phyloP scores from a whole-genome alignment of 2,329 filamentous ascomycete genomes.

The Cryphonectria nitschkei region DNA sequence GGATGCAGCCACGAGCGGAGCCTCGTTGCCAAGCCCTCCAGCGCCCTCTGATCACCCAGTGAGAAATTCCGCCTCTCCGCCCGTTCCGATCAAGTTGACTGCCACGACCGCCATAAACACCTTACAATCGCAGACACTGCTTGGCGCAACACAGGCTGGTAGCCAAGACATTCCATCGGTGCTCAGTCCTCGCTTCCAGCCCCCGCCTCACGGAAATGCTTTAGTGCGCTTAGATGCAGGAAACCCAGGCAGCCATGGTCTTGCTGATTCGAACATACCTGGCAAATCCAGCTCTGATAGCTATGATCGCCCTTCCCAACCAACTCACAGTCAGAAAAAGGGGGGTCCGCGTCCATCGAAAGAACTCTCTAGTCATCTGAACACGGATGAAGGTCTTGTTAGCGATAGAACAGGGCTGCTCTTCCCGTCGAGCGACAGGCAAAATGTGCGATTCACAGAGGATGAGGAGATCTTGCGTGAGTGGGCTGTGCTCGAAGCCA shows the following conservation, averaged over 20 bases:
- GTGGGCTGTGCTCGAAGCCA: conserved; percentile 1
- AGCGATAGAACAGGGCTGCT: not conserved
- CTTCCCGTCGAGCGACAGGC: not conserved
- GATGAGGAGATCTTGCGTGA: not conserved
- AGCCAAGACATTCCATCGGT: not conserved
- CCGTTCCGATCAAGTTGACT: not conserved
- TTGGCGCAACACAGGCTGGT: not conserved
- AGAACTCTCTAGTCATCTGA: not conserved
- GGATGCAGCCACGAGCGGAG: not conserved
- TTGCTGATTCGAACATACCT: not conserved
- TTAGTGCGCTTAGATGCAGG: not conserved
- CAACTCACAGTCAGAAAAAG: not conserved
- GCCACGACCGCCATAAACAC: not conserved
- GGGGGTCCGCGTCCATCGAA: not conserved
- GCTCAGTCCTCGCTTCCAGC: not conserved
- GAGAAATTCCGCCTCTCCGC: not conserved
- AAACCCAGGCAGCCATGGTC: not conserved
- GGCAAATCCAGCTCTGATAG: not conserved
- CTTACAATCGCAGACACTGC: not conserved
- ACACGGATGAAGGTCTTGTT: not conserved
- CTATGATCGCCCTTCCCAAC: not conserved
- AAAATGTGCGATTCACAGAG: not conserved
- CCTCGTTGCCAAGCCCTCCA: not conserved
- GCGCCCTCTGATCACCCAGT: not conserved
- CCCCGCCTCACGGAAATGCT: not conserved